Evolutionary conservation across 2,329 filamentous ascomycete genomes (phyloP), one percentile per base, ranked within the genome.

Genomic region (Aspergillus fumigatus): DNA sequence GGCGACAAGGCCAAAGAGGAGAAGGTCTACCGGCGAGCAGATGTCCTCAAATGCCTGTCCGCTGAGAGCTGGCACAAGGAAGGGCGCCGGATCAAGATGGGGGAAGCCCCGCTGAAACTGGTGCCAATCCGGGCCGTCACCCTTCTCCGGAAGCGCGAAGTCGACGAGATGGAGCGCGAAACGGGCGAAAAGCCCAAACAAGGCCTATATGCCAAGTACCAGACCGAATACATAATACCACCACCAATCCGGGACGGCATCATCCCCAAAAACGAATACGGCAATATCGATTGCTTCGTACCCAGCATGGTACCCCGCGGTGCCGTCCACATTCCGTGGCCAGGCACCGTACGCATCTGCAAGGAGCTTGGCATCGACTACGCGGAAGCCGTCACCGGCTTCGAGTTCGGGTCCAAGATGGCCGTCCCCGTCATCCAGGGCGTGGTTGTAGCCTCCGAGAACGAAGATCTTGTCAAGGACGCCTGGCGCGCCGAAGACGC

Each of bases 11-110:
- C 82, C 2, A 88, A 88, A 48, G 84, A 89, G 57, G 91, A 96
- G 70, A 86, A 90, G 1, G 91, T 97, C 0, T 97, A 86, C 69
- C 82, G 82, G 0, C 86, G 93, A 35, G 82, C 84, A 53, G 92
- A 97, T 62, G 85, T 97, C 0, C 85, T 92, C 2, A 81, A 83
- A 41, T 96, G 95, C 71, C 92, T 96, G 73, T 95, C 90, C 27
- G 88, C 89, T 1, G 94, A 99, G 71, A 96, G 90, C 1, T 99
- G 94, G 94, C 94, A 97, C 71, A 97, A 97, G 71, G 93, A 97
- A 78, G 94, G 94, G 0, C 84, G 93, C 10, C 88, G 86, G 26
- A 86, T 94, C 3, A 82, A 84, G 26, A 68, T 80, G 0, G 91
- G 89, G 3, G 86, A 88, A 62, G 76, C 85, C 50, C 90, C 94